These are phyloP conservation scores for Chlamydomonas eustigma DNA, from an alignment of 139 green algal genomes.

Conservation along the genomic window DNA sequence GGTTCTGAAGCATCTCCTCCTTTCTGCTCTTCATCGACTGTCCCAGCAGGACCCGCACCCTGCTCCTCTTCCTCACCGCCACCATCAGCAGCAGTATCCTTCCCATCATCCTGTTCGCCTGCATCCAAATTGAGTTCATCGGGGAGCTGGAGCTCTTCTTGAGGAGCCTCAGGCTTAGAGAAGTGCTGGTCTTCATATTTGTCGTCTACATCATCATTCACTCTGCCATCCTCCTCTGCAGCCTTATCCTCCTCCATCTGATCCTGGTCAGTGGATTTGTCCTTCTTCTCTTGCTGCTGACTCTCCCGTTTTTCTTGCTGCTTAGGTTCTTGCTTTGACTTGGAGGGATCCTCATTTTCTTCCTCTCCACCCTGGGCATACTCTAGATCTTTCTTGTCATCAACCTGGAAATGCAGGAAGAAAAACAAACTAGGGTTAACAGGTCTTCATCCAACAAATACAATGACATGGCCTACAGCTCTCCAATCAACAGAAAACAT, in stretches of 20 bases:
- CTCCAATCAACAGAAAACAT: no score
- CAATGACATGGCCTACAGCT: no score
- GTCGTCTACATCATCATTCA: conserved; percentile 34
- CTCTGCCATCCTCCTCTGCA: conserved; percentile 27
- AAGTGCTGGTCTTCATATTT: conserved; percentile 30
- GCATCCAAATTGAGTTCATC: conserved; percentile 84
- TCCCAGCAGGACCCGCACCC: conserved; percentile 17
- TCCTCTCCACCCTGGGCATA: conserved; percentile 59
- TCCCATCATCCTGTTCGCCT: conserved; percentile 37
- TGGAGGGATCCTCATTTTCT: conserved; percentile 37
- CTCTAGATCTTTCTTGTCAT: conserved; percentile 70
- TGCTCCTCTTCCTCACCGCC: conserved; percentile 17
- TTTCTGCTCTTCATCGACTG: not conserved
- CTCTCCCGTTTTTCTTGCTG: conserved; percentile 37
- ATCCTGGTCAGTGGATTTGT: not conserved
- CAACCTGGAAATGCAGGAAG: no score
- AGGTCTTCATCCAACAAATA: no score
- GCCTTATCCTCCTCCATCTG: conserved; percentile 20
- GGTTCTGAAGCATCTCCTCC: conserved; percentile 6
- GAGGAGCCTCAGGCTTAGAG: conserved; percentile 36
- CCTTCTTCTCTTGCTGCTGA: conserved; percentile 1
- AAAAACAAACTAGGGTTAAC: no score
- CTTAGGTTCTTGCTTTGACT: conserved; percentile 38
- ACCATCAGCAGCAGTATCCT: conserved; percentile 28
- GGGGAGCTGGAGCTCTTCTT: conserved; percentile 76